These are phyloP conservation scores for Rosa hybrid DNA, from an alignment of 331 rosid genomes.

Conservation along the genomic window DNA sequence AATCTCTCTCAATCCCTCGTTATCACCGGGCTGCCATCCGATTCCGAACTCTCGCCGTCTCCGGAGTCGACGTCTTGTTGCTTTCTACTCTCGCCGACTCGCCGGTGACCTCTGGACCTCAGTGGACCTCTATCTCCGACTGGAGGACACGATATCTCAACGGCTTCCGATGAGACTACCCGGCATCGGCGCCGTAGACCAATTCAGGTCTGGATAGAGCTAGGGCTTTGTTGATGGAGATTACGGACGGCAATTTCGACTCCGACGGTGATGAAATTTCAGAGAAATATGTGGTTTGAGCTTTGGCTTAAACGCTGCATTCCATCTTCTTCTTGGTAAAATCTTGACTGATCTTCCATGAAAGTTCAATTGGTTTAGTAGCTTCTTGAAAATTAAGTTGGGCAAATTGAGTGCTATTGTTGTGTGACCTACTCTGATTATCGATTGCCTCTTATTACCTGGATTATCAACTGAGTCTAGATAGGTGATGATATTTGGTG, in stretches of 20 bases:
- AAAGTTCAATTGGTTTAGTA: no score
- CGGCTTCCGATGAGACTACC: not conserved
- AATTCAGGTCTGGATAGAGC: not conserved
- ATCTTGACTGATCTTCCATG: not conserved
- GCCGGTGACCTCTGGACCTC: not conserved
- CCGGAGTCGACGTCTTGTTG: not conserved
- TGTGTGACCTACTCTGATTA: no score
- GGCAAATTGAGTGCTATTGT: accelerated
- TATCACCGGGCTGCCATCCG: no score
- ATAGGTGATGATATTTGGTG: no score
- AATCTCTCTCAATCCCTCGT: not conserved
- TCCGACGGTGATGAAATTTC: not conserved
- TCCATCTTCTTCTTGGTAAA: not conserved
- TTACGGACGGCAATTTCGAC: not conserved
- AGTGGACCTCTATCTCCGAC: not conserved
- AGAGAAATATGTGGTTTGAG: not conserved
- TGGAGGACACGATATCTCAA: not conserved
- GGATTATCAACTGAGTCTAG: no score
- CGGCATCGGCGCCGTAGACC: not conserved
- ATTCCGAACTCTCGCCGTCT: not conserved
- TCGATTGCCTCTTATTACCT: no score
- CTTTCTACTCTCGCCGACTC: not conserved
- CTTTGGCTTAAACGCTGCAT: not conserved
- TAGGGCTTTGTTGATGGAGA: slow-evolving; percentile 10
- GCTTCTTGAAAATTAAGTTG: no score